Evolutionary conservation across 352 stramenopile species (phyloP).

Genomic region (Aphanomyces euteiches): DNA sequence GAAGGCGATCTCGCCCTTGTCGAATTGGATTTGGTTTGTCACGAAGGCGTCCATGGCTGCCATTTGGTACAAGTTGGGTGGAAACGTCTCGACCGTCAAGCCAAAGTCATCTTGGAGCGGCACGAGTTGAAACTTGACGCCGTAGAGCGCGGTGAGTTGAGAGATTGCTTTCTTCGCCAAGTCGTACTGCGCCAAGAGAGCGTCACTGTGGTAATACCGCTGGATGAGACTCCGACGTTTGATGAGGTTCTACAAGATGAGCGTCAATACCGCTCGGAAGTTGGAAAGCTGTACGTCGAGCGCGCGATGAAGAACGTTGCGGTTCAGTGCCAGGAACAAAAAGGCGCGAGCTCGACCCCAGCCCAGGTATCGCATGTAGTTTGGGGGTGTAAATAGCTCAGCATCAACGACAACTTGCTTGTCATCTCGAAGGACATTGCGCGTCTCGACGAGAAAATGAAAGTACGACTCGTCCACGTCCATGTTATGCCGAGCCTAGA

Average conservation of each 20-base stretch:
- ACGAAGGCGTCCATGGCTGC: background rate
- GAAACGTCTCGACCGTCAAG: conserved; percentile 4
- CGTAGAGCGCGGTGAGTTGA: conserved; percentile 67
- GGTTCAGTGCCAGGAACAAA: conserved; percentile 65
- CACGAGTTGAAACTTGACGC: conserved; percentile 54
- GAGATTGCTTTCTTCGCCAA: conserved; percentile 48
- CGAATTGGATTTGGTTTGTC: background rate
- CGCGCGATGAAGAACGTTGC: conserved; percentile 64
- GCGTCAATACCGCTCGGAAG: background rate
- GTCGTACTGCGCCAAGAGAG: conserved; percentile 64
- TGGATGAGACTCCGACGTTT: conserved; percentile 61
- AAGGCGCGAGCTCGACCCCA: conserved; percentile 67
- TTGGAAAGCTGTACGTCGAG: conserved; percentile 45
- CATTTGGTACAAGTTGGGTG: conserved; percentile 9
- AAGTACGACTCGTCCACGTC: conserved; percentile 76
- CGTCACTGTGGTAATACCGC: conserved; percentile 54
- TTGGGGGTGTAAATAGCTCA: conserved; percentile 35
- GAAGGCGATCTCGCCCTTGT: background rate
- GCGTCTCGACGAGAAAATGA: conserved; percentile 60
- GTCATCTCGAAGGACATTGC: conserved; percentile 61
- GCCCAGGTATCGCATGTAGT: conserved; percentile 49
- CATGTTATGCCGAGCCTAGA: conserved; percentile 42
- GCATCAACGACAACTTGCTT: conserved; percentile 57
- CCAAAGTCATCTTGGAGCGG: conserved; percentile 30
- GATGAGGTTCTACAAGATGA: conserved; percentile 48